Conservation (phyloP, 768 basidiomycete genomes). For the Lentinula raphanica region DNA sequence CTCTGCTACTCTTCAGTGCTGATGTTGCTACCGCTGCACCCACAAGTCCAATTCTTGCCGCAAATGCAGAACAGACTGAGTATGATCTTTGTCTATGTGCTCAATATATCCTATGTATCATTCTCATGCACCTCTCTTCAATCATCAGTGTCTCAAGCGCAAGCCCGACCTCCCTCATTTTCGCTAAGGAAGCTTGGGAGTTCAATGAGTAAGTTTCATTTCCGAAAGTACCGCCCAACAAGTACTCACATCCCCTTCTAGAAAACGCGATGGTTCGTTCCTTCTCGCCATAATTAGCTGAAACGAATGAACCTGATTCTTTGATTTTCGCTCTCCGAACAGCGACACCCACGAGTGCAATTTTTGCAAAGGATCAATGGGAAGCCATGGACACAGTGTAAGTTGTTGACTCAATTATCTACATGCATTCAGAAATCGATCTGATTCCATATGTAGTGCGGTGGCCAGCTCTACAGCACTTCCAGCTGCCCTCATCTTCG, state of each 20-base stretch:
- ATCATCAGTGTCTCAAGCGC: background rate
- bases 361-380: conserved; percentile 15
- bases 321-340: too few species aligned
- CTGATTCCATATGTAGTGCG: background rate
- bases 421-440: background rate
- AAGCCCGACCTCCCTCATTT: background rate
- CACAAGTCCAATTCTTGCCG: background rate
- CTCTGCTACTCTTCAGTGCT: background rate
- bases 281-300: too few species aligned
- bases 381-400: conserved; percentile 1
- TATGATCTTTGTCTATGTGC: background rate
- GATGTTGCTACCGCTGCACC: background rate
- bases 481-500: background rate
- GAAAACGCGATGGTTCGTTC: background rate
- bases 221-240: background rate
- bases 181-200: conserved; percentile 7
- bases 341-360: background rate
- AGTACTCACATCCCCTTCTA: background rate
- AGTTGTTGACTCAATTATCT: background rate
- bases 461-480: background rate
- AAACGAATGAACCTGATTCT: too few species aligned
- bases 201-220: background rate
- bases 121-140: background rate
- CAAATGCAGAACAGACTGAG: background rate
- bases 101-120: background rate